Conservation (phyloP, 2,329 filamentous ascomycete genomes). For the Stachybotrys echinatus region DNA sequence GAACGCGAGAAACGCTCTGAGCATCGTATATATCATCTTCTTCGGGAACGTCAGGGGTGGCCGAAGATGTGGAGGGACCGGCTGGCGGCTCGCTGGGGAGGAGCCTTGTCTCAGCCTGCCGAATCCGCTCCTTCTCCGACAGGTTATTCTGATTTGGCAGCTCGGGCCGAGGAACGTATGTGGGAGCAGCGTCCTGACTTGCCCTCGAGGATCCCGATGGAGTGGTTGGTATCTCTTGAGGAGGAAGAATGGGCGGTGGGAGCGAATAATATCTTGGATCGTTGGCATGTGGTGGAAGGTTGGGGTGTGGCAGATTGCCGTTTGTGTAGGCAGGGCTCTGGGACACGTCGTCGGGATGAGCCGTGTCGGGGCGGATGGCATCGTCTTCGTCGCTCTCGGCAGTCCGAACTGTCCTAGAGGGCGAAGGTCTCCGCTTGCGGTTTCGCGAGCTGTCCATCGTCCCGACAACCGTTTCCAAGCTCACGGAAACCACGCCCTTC, state of each 20-base stretch:
- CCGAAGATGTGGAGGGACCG: conserved; percentile 27
- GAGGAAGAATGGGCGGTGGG: conserved; percentile 8
- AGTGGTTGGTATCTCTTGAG: conserved; percentile 6
- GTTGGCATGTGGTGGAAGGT: conserved; percentile 23
- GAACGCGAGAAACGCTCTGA: conserved; percentile 28
- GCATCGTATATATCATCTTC: conserved; percentile 49
- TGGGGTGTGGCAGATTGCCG: conserved; percentile 25
- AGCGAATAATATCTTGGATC: conserved; percentile 19
- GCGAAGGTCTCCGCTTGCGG: conserved; percentile 16
- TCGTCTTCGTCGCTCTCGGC: conserved; percentile 26
- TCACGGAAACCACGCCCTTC: conserved; percentile 83
- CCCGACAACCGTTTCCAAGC: conserved; percentile 83
- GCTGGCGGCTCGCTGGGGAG: conserved; percentile 69
- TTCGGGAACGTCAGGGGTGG: conserved; percentile 18
- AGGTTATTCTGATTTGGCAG: conserved; percentile 55
- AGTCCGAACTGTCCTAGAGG: conserved; percentile 18
- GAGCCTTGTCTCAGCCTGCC: conserved; percentile 70
- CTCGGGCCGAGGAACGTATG: conserved; percentile 56
- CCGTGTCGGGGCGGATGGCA: conserved; percentile 14
- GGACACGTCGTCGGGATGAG: conserved; percentile 14
- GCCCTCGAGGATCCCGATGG: not conserved
- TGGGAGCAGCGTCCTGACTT: conserved; percentile 25
- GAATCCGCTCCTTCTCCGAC: conserved; percentile 77
- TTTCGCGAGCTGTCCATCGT: conserved; percentile 65
- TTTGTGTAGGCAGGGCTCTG: conserved; percentile 11